Evolutionary conservation across 495 filamentous ascomycete species (phyloP), one percentile per base, ranked within the genome.

Genomic region (Podospora australis): DNA sequence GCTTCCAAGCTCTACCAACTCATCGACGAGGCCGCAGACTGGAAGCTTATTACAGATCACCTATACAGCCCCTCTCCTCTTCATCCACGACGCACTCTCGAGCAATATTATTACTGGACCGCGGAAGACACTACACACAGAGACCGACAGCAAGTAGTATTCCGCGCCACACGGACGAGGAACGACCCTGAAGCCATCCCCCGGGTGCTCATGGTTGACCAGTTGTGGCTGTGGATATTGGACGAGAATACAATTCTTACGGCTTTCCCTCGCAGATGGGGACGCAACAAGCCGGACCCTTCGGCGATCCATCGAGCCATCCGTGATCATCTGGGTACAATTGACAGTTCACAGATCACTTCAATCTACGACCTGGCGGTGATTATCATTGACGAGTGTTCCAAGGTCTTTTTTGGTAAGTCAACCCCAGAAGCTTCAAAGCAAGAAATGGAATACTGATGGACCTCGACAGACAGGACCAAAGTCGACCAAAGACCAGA

Each of bases 141-240:
- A 19, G 55, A 57, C 20, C 51, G 55, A 13, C 55, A 57, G 19
- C 55, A 57, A 32, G 55, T 57, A 2, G 51, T 57, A 1, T 57
- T 54, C 34, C 51, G 55, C 21, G 55, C 46, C 4, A 57, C 55
- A 3, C 22, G 48, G 29, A 44, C 51, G 51, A 40, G 48, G 39
- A 57, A 50, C 21, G 55, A 57, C 19, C 48, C 48, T 5, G 55
- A 57, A 32, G 52, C 55, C 4, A 57, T 83, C n/a, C 75, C 79
- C 0, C 78, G 85, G 46, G 74, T 87, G 9, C 75, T 86, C 53
- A 88, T 87, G 83, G 83, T 85, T 2, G 83, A 87, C 49, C 82
- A 87, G 57, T 65, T 87, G 7, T 87, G 83, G 83, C 74, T 87
- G 69, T 87, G 81, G 81, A 76, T 86, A 21, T 50, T 87, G 11